These are phyloP conservation scores for Melaleuca alternifolia DNA, from an alignment of 345 rosid genomes.

Conservation along the genomic window DNA sequence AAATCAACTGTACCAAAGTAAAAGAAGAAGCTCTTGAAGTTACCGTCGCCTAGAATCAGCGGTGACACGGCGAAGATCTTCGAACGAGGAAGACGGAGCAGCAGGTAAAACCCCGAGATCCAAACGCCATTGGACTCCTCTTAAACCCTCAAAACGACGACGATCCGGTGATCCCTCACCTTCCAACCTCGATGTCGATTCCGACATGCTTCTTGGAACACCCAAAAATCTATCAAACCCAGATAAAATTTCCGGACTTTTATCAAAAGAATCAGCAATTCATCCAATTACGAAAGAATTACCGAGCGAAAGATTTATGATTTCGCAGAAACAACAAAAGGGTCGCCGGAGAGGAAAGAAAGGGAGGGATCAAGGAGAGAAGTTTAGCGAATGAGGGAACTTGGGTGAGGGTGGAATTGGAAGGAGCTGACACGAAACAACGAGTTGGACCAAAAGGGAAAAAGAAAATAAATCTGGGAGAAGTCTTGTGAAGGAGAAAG, in stretches of 20 bases:
- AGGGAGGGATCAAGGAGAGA: background rate
- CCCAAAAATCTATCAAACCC: background rate
- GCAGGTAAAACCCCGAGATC: slow-evolving; percentile 71
- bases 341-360: background rate
- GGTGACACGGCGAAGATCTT: slow-evolving; percentile 70
- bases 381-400: background rate
- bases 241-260: background rate
- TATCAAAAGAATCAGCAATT: background rate
- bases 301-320: background rate
- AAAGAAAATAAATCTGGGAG: background rate
- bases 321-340: background rate
- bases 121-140: slow-evolving; percentile 86
- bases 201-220: background rate
- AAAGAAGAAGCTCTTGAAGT: background rate
- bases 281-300: background rate
- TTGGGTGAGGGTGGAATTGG: background rate
- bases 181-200: background rate
- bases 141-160: slow-evolving; percentile 11
- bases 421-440: background rate
- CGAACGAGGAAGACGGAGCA: slow-evolving; percentile 43
- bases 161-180: background rate
- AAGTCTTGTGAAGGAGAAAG: background rate
- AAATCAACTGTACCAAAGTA: background rate
- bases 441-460: background rate
- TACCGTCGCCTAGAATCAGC: slow-evolving; percentile 91